phyloP scores from a whole-genome alignment of 257 asterid species.

The Solanum arcanum region DNA sequence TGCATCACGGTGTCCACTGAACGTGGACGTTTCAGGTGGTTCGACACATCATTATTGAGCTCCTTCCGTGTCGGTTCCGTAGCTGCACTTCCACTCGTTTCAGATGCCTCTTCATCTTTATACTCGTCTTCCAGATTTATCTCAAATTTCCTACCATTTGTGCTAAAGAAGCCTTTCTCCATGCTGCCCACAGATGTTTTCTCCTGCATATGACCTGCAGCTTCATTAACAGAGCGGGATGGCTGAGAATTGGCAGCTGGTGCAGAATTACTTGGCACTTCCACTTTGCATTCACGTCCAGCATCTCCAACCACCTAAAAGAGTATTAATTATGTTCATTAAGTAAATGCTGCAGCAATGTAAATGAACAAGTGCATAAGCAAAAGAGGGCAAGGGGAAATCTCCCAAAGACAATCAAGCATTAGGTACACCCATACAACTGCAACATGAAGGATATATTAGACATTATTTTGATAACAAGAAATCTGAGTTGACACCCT shows the following conservation, averaged over 20 bases:
- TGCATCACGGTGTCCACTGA: neutral
- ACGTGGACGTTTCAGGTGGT: slow-evolving; percentile 15
- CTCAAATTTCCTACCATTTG: neutral
- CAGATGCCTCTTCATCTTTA: neutral
- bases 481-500: neutral
- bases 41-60: slow-evolving; percentile 7
- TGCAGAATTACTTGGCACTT: neutral
- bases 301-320: slow-evolving; percentile 44
- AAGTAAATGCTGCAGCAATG: neutral
- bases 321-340: neutral
- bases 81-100: neutral
- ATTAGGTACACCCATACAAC: neutral
- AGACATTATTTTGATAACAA: neutral
- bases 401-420: neutral
- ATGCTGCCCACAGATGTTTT: slow-evolving; percentile 14
- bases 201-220: slow-evolving; percentile 8
- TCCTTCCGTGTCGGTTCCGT: neutral
- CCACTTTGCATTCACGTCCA: slow-evolving; percentile 14
- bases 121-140: neutral
- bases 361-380: neutral
- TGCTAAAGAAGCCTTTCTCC: neutral
- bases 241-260: slow-evolving; percentile 14
- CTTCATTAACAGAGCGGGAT: slow-evolving; percentile 5
- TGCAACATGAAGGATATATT: neutral
- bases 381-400: neutral